These are phyloP conservation scores for Sporothrix pallida DNA, from an alignment of 2,329 filamentous ascomycete genomes.

Conservation along the genomic window DNA sequence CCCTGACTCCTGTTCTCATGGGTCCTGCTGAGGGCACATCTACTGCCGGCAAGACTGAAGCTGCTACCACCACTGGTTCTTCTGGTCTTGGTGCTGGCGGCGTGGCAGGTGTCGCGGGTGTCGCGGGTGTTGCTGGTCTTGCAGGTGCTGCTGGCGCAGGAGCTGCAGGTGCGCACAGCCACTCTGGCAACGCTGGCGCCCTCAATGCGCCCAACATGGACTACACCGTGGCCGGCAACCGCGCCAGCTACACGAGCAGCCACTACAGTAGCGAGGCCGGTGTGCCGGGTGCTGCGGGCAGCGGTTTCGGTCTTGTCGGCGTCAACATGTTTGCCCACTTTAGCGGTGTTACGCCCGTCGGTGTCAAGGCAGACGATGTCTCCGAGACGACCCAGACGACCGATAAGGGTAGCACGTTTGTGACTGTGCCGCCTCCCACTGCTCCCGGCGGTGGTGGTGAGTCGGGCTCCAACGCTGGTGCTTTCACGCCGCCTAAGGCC, in stretches of 20 bases:
- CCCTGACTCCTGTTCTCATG: constrained; percentile 27
- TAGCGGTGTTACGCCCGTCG: background rate
- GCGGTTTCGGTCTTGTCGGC: constrained; percentile 27
- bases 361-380: background rate
- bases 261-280: constrained; percentile 32
- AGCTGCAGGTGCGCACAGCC: constrained; percentile 6
- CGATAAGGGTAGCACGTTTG: constrained; percentile 28
- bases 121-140: background rate
- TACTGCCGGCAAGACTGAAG: background rate
- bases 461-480: constrained; percentile 40
- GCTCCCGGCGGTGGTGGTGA: constrained; percentile 29
- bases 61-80: background rate
- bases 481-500: constrained; percentile 38
- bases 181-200: background rate
- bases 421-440: constrained; percentile 22
- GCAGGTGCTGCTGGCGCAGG: constrained; percentile 25
- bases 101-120: background rate
- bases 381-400: background rate
- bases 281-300: constrained; percentile 15
- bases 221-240: constrained; percentile 11
- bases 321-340: constrained; percentile 29
- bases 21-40: background rate
- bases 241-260: constrained; percentile 38
- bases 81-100: background rate
- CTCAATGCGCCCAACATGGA: constrained; percentile 15